Percentiles rank a stretch among this genome's conserved stretches.
These are phyloP conservation scores for Hirsutella minnesotensis DNA, from an alignment of 2,329 filamentous ascomycete species.

Conservation along the genomic window DNA sequence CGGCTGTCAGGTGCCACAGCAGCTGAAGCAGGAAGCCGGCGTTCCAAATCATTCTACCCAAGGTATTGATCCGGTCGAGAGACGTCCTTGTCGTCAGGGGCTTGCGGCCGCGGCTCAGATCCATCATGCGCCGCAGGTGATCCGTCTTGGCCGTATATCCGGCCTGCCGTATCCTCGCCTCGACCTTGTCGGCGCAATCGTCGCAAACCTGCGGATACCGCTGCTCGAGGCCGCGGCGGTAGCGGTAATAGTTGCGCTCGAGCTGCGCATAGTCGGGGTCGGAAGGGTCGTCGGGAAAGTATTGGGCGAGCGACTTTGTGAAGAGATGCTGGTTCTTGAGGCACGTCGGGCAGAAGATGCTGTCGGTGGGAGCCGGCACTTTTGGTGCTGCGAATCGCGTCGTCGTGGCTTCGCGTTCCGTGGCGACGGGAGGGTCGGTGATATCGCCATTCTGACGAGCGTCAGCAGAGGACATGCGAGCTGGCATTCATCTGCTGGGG, in stretches of 20 bases:
- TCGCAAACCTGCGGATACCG: conserved; percentile 84
- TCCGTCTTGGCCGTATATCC: conserved; percentile 80
- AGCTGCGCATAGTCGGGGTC: conserved; percentile 59
- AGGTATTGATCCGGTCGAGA: conserved; percentile 29
- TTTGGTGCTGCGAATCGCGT: conserved; percentile 35
- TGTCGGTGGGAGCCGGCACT: conserved; percentile 18
- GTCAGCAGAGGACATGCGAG: conserved; percentile 3
- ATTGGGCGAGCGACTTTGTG: conserved; percentile 64
- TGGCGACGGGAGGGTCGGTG: conserved; percentile 65
- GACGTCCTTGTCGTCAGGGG: conserved; percentile 17
- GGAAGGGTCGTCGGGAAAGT: conserved; percentile 52
- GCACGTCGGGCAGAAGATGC: conserved; percentile 62
- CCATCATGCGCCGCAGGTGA: conserved; percentile 62
- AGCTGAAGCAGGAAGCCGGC: conserved; percentile 33
- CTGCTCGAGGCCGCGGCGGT: conserved; percentile 61
- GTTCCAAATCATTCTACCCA: conserved; percentile 36
- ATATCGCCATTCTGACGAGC: conserved; percentile 67
- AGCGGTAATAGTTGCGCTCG: conserved; percentile 57
- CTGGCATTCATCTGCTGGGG: too few species aligned
- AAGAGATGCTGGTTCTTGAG: conserved; percentile 82
- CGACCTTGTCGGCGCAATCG: conserved; percentile 64
- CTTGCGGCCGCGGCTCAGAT: conserved; percentile 39
- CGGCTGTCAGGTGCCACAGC: conserved; percentile 34
- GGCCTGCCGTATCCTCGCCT: conserved; percentile 54
- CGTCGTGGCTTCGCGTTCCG: conserved; percentile 27